These are phyloP conservation scores for Schrenkiella parvula DNA, from an alignment of 345 rosid genomes.

Conservation along the genomic window DNA sequence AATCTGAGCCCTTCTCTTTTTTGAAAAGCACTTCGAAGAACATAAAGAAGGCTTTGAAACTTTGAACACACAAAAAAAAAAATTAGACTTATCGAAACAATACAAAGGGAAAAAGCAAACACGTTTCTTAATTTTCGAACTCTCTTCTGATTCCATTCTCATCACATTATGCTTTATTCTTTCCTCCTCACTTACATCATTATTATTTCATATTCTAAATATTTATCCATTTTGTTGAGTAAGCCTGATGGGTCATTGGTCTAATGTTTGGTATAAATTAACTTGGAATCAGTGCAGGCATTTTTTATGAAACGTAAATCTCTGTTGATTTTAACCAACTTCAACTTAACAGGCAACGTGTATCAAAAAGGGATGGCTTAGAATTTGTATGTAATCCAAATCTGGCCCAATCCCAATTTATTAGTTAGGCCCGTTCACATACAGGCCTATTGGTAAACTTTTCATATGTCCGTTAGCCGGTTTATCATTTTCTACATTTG, in stretches of 20 bases:
- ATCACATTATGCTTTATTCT: slow-evolving; percentile 30
- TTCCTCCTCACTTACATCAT: slow-evolving; percentile 12
- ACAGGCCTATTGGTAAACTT: neutral
- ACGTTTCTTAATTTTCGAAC: slow-evolving; percentile 27
- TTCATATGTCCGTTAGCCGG: neutral
- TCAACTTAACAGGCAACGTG: neutral
- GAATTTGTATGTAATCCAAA: neutral
- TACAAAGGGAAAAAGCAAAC: slow-evolving; percentile 26
- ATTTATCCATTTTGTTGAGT: neutral
- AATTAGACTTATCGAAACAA: slow-evolving; percentile 31
- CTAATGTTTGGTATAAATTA: too few species aligned
- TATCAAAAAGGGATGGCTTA: neutral
- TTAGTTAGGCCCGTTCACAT: neutral
- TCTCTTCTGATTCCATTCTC: slow-evolving; percentile 33
- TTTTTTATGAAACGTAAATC: neutral
- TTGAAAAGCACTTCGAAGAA: slow-evolving; percentile 28
- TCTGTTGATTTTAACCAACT: neutral
- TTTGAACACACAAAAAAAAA: slow-evolving; percentile 19
- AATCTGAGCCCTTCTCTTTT: slow-evolving; percentile 32
- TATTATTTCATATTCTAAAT: neutral
- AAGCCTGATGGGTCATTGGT: neutral
- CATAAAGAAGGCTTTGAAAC: slow-evolving; percentile 28
- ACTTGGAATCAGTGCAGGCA: neutral
- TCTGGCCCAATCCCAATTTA: neutral
- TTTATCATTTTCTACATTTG: neutral